Conservation (phyloP, 495 filamentous ascomycete species). For the Xylaria bambusicola region DNA sequence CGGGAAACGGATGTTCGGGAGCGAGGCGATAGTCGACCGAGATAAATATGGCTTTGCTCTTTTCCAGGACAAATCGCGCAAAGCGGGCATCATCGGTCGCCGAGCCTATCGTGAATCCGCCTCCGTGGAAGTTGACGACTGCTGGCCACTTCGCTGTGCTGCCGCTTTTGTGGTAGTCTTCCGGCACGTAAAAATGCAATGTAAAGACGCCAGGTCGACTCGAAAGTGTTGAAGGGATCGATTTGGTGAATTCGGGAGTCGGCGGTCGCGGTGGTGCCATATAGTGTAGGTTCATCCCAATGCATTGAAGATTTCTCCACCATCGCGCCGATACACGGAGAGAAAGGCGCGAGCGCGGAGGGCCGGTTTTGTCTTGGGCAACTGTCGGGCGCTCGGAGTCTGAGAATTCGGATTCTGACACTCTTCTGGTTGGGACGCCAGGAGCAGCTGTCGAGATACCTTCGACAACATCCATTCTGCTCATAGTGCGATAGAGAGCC, state of each 20-base stretch:
- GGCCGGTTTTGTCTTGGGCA: slow-evolving; percentile 40
- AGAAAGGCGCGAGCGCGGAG: slow-evolving; percentile 60
- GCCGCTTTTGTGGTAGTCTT: slow-evolving; percentile 56
- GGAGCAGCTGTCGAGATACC: slow-evolving; percentile 38
- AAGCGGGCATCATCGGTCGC: slow-evolving; percentile 74
- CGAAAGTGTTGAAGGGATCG: slow-evolving; percentile 63
- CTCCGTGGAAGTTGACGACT: slow-evolving; percentile 76
- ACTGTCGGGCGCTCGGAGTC: slow-evolving; percentile 31
- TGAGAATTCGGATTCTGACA: slow-evolving; percentile 17
- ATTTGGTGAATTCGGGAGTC: slow-evolving; percentile 63
- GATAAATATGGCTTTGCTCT: slow-evolving; percentile 62
- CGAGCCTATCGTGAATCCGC: slow-evolving; percentile 73
- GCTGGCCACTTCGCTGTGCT: slow-evolving; percentile 57
- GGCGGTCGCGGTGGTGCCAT: slow-evolving; percentile 68
- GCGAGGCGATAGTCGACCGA: slow-evolving; percentile 77
- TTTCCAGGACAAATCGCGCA: slow-evolving; percentile 52
- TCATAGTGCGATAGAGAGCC: neutral
- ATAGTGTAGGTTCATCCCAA: slow-evolving; percentile 78
- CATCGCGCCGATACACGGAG: slow-evolving; percentile 70
- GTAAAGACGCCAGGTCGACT: slow-evolving; percentile 55
- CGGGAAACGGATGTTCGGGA: slow-evolving; percentile 76
- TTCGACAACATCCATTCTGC: slow-evolving; percentile 29
- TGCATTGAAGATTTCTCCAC: slow-evolving; percentile 76
- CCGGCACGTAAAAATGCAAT: slow-evolving; percentile 82
- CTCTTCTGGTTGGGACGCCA: slow-evolving; percentile 14